These are phyloP conservation scores for Ceratobasidium sp. DNA, from an alignment of 1,284 basidiomycete species.

Conservation along the genomic window DNA sequence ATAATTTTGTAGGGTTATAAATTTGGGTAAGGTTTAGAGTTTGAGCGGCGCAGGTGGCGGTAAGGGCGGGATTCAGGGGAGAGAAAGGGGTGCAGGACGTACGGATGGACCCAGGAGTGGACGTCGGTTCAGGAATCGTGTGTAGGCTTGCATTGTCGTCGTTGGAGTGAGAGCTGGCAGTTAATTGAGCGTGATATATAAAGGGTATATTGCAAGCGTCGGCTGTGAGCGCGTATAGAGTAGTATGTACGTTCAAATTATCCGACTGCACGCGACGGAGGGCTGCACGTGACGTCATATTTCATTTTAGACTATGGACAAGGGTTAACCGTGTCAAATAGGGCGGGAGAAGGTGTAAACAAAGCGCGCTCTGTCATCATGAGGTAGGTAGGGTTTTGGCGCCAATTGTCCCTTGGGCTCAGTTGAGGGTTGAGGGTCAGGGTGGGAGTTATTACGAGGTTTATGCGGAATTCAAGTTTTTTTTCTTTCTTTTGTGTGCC, in stretches of 20 bases:
- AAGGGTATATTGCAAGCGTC: too few species aligned
- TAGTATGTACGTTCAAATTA: too few species aligned
- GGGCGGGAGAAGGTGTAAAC: background rate
- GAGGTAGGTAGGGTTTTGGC: too few species aligned
- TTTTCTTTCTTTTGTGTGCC: too few species aligned
- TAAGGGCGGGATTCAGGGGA: background rate
- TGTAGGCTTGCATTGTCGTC: conserved; percentile 40
- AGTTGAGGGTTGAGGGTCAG: conserved; percentile 6
- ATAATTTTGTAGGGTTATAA: too few species aligned
- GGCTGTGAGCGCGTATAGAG: too few species aligned
- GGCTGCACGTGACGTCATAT: conserved; percentile 18
- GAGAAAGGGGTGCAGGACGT: background rate
- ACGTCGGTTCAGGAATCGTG: conserved; percentile 17
- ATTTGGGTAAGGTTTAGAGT: background rate
- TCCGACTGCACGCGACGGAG: too few species aligned
- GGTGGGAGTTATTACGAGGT: too few species aligned
- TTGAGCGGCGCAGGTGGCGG: background rate
- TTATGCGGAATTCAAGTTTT: too few species aligned
- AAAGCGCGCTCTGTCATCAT: background rate
- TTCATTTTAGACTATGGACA: background rate
- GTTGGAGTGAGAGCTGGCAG: background rate
- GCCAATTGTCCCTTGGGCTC: background rate
- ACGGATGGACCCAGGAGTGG: conserved; percentile 40
- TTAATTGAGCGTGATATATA: too few species aligned
- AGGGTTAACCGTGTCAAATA: too few species aligned